Base-by-base conservation (phyloP, 2,329 filamentous ascomycete genomes). In the Calonectria multiphialidica region DNA sequence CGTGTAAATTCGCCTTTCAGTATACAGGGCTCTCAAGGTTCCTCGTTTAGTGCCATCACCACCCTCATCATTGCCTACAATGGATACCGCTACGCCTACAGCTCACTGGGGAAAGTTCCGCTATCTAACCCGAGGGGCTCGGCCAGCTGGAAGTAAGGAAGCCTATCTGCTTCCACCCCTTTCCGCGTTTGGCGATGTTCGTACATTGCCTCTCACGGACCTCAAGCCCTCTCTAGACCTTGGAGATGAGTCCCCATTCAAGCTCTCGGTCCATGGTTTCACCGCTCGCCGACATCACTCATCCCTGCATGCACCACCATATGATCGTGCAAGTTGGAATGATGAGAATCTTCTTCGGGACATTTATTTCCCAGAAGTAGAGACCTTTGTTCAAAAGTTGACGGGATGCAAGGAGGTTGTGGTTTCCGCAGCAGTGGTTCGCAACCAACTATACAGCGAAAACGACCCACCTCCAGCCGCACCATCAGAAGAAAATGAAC, bases 391-490 rank as follows among this genome's bases (percentile, higher is more conserved):
- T 50, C 66, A 64, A 55, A 55, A 64, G 25, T 28, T 69, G 55
- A 69, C 66, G 33, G 66, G 66, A 18, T 69, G 66, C 45, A 69
- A 69, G 44, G 53, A 69, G 47, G 57, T 63, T 33, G 33, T 69
- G 15, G 59, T 69, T 21, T 69, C 66, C 44, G 66, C 66, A 23
- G 66, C 66, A 3, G 67, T 70, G 37, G 23, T 70, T 55, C 67
- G 67, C 44, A 70, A 47, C 49, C 67, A 55, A 28, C n/a, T 65
- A 8, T 70, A 70, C 49, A 70, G 30, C 49, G 67, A 70, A 18
- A 16, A 21, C 5, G 53, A 57, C 6, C 33, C 53, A 37, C 15
- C 13, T 23, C 8, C 33, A 15, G 21, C 53, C 10, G n/a, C 33
- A 25, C 30, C n/a, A 21, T 12, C 30, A 16, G 53, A 57, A 25